A percentile compares a stretch with the other conserved stretches of the same genome.
Conservation (phyloP, 2,329 filamentous ascomycete genomes). For the Septoria petroselini region DNA sequence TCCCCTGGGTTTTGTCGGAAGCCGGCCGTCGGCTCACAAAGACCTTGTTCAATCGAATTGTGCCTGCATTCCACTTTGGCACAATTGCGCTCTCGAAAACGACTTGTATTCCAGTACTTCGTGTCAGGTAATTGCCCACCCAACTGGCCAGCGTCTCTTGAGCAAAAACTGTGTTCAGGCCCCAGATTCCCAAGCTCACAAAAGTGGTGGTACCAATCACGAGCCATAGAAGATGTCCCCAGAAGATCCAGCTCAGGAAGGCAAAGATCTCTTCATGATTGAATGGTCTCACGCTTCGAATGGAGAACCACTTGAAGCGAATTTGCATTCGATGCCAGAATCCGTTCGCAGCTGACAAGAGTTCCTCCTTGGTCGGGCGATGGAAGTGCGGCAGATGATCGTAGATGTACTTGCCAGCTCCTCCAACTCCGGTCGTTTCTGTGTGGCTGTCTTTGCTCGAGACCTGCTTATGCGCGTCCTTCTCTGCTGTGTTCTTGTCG, state of each 20-base stretch:
- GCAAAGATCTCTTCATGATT: constrained; percentile 95
- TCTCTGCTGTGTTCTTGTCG: constrained; percentile 21
- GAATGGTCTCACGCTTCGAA: constrained; percentile 88
- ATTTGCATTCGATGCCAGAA: constrained; percentile 89
- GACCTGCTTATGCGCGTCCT: constrained; percentile 24
- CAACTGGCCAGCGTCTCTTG: constrained; percentile 93
- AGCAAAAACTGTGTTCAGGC: constrained; percentile 93
- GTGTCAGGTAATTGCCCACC: constrained; percentile 92
- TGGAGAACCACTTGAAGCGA: constrained; percentile 96
- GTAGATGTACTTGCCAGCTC: constrained; percentile 44
- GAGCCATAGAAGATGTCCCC: constrained; percentile 92
- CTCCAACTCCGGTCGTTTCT: constrained; percentile 17
- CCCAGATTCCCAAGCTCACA: constrained; percentile 83
- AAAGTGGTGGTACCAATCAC: constrained; percentile 97
- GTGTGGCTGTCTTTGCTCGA: constrained; percentile 22
- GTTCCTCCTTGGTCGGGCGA: constrained; percentile 86
- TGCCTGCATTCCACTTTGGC: constrained; percentile 89
- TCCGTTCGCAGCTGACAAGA: constrained; percentile 84
- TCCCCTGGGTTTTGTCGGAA: constrained; percentile 49
- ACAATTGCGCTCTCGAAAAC: constrained; percentile 98
- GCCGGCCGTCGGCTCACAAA: constrained; percentile 90
- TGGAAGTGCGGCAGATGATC: constrained; percentile 66
- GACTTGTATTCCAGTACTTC: constrained; percentile 87
- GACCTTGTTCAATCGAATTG: constrained; percentile 95
- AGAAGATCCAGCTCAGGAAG: constrained; percentile 89